A percentile compares a stretch with the other conserved stretches of the same genome.
phyloP scores from a whole-genome alignment of 129 eudicot genomes.

The Helichrysum umbraculigerum region DNA sequence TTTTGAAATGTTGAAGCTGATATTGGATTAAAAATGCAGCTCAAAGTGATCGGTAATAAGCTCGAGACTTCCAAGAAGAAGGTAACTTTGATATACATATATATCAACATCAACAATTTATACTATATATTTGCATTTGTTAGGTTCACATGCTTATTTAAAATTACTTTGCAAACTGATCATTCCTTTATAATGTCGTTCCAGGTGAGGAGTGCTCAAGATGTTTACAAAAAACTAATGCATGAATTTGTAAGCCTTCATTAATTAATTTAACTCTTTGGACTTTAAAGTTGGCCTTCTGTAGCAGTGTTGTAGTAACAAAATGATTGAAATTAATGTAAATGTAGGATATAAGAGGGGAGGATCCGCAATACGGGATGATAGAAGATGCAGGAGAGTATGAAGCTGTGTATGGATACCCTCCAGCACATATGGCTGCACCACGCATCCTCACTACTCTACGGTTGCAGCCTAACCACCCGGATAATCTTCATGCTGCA shows the following conservation, averaged over 20 bases:
- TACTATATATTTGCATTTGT: not conserved
- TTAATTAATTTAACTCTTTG: conserved; percentile 6
- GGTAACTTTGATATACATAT: conserved; percentile 36
- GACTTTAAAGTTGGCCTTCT: not conserved
- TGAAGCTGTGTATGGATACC: conserved; percentile 50
- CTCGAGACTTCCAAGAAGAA: conserved; percentile 67
- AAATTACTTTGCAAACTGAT: not conserved
- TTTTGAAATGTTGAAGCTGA: not conserved
- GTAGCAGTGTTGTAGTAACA: not conserved
- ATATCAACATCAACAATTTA: not conserved
- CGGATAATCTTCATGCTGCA: conserved; percentile 43
- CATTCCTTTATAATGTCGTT: conserved; percentile 10
- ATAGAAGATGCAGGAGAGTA: conserved; percentile 77
- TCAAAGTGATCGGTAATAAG: conserved; percentile 49
- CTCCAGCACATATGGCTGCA: conserved; percentile 35
- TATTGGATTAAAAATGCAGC: conserved; percentile 32
- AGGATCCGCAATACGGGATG: conserved; percentile 81
- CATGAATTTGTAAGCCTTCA: conserved; percentile 61
- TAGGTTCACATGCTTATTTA: not conserved
- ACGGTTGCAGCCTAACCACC: conserved; percentile 53
- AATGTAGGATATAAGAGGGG: conserved; percentile 62
- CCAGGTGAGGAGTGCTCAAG: conserved; percentile 72
- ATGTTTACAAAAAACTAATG: conserved; percentile 52
- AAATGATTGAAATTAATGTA: conserved; percentile 7
- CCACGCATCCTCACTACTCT: conserved; percentile 49